Conservation (phyloP, 2,329 filamentous ascomycete genomes). For the Cladosporium sp. region DNA sequence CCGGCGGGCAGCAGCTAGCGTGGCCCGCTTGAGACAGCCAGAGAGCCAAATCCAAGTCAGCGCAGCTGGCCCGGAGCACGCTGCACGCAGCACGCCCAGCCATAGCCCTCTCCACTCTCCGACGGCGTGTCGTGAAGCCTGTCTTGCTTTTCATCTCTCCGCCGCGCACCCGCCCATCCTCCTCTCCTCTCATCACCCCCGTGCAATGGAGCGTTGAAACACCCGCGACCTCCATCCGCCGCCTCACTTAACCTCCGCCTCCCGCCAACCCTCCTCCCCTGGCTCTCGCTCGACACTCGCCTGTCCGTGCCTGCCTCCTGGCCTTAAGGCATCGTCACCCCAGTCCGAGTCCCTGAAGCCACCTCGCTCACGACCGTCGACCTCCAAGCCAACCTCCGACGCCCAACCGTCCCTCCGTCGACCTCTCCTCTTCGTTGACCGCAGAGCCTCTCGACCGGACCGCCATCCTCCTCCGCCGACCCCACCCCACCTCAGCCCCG, state of each 20-base stretch:
- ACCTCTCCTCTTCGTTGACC: conserved; percentile 38
- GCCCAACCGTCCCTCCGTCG: conserved; percentile 20
- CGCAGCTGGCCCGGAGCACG: not conserved
- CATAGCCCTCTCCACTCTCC: conserved; percentile 8
- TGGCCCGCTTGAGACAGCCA: conserved; percentile 1
- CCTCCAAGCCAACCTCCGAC: conserved; percentile 17
- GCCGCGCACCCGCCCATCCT: conserved; percentile 1
- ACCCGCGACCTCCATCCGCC: conserved; percentile 8
- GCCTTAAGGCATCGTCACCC: conserved; percentile 5
- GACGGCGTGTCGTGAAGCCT: conserved; percentile 8
- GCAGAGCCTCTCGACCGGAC: conserved; percentile 31
- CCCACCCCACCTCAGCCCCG: conserved; percentile 9
- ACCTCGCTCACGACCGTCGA: conserved; percentile 2
- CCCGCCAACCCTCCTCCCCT: conserved; percentile 6
- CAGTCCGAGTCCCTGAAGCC: conserved; percentile 17
- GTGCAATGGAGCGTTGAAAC: conserved; percentile 12
- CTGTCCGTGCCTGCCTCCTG: conserved; percentile 12
- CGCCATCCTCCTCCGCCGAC: conserved; percentile 8
- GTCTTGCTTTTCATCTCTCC: conserved; percentile 8
- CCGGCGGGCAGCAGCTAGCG: not conserved
- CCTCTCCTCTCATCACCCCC: conserved; percentile 9
- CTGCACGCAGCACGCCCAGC: conserved; percentile 5
- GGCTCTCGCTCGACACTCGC: conserved; percentile 3
- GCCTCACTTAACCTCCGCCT: not conserved
- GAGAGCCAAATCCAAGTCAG: not conserved